Conservation (phyloP, 108 stramenopile genomes). For the Cyclotella sp. region DNA sequence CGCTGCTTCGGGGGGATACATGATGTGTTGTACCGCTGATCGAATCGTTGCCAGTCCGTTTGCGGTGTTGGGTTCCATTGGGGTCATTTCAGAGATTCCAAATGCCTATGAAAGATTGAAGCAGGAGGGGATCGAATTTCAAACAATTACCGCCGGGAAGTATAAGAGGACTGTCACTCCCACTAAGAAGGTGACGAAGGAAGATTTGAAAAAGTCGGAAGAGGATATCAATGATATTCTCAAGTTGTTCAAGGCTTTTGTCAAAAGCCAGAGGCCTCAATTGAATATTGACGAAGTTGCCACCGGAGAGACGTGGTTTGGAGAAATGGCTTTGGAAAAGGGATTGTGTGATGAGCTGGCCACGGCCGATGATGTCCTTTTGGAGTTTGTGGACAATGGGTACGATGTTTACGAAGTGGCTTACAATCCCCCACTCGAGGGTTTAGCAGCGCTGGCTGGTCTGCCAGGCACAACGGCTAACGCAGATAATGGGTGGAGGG, state of each 20-base stretch:
- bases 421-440: slow-evolving; percentile 32
- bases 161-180: slow-evolving; percentile 93
- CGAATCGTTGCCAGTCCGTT: slow-evolving; percentile 83
- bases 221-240: slow-evolving; percentile 86
- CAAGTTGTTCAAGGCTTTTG: slow-evolving; percentile 84
- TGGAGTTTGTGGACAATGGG: slow-evolving; percentile 76
- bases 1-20: slow-evolving; percentile 85
- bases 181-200: slow-evolving; percentile 89
- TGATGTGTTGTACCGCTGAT: slow-evolving; percentile 90
- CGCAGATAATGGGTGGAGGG: slow-evolving; percentile 41
- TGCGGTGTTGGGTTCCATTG: slow-evolving; percentile 89
- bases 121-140: slow-evolving; percentile 92
- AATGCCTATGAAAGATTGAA: slow-evolving; percentile 91
- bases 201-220: slow-evolving; percentile 83
- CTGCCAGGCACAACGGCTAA: slow-evolving; percentile 21
- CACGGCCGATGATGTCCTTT: slow-evolving; percentile 83
- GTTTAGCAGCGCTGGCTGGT: slow-evolving; percentile 26
- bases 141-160: slow-evolving; percentile 93
- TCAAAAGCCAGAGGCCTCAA: slow-evolving; percentile 77
- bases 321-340: slow-evolving; percentile 78
- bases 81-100: slow-evolving; percentile 91
- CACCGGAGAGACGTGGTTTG: slow-evolving; percentile 97
- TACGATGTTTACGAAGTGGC: slow-evolving; percentile 79
- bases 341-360: slow-evolving; percentile 90
- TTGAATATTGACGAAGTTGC: slow-evolving; percentile 91